Base-by-base conservation (phyloP, 1,284 basidiomycete genomes). In the Ceratorhiza oryzae-sativae region DNA sequence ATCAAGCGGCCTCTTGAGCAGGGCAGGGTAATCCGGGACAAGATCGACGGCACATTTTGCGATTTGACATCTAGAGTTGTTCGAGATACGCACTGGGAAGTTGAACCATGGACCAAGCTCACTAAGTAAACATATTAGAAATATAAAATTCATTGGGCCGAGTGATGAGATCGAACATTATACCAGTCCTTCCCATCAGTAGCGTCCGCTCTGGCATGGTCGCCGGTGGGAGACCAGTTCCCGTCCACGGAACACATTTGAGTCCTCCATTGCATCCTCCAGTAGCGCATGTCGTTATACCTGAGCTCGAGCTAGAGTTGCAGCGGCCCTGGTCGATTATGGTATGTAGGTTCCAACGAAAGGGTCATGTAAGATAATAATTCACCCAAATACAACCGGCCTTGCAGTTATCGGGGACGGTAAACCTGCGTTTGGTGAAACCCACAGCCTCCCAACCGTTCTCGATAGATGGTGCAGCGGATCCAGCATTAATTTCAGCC, bases 251-350 rank as follows among this genome's bases (percentile, higher is more conserved):
- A 13, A 6, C 36, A 72, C 88, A 89, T 9, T 80, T 75, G 6
- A 89, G 81, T 45, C 87, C 87, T 41, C 88, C 87, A 71, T 79
- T 77, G 75, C 77, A 78, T 63, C 75, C 68, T 34, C 86, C 87
- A 74, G 83, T 83, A 36, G 85, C 73, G 74, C 86, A 88, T 3
- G 86, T 85, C 72, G 83, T 86, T 0, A 86, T 82, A 2, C 77
- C 86, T 23, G 84, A 83, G 75, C 83, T 84, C 18, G 73, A 76
- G 51, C 77, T 76, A 75, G 86, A 86, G 74, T 85, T 77, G 32
- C 83, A 81, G 34, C 85, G 81, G 41, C 78, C 85, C 84, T 84
- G 6, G 41, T n/a, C 15, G 41, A 46, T 12, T 55, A 2, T 5
- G 6, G 23, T 10, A 10, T 30, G 71, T 32, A 32, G 59, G 20